phyloP scores from a whole-genome alignment of 202 grass and related monocot genomes.

The Zizania palustris region DNA sequence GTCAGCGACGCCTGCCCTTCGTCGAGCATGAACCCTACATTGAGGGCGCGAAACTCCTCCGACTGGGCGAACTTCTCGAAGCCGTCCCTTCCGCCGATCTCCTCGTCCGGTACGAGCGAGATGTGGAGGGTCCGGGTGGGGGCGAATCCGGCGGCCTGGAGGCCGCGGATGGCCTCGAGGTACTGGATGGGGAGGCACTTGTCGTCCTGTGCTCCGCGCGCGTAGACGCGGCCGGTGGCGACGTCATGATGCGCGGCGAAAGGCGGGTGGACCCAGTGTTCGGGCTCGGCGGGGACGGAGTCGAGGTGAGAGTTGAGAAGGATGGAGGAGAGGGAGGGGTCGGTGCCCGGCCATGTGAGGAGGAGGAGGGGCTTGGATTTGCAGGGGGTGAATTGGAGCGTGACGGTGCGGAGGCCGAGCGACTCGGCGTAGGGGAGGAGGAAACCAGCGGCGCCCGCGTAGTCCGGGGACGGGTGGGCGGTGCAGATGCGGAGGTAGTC shows the following conservation, averaged over 20 bases:
- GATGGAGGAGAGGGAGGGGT: conserved; percentile 74
- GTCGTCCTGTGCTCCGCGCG: conserved; percentile 87
- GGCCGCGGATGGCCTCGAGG: conserved; percentile 77
- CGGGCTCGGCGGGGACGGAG: conserved; percentile 73
- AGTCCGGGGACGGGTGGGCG: conserved; percentile 70
- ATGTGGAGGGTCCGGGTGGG: conserved; percentile 78
- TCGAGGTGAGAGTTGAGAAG: conserved; percentile 94
- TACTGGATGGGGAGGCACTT: conserved; percentile 95
- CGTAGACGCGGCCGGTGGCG: conserved; percentile 63
- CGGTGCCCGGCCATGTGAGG: conserved; percentile 72
- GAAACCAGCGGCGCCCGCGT: conserved; percentile 65
- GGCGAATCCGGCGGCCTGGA: conserved; percentile 57
- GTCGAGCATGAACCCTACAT: conserved; percentile 84
- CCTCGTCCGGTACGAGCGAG: conserved; percentile 90
- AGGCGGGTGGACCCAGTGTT: conserved; percentile 65
- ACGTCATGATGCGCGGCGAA: conserved; percentile 66
- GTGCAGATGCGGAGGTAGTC: conserved; percentile 83
- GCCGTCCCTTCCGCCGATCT: conserved; percentile 71
- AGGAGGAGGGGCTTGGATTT: conserved; percentile 81
- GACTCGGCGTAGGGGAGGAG: conserved; percentile 69
- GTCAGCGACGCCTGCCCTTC: conserved; percentile 87
- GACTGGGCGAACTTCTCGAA: conserved; percentile 55
- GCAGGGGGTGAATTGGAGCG: conserved; percentile 59
- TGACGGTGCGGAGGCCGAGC: conserved; percentile 51
- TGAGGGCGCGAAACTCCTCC: conserved; percentile 69